Evolutionary conservation across 371 early-diverging fungal genomes (phyloP).

Genomic region (Mortierella sp.): DNA sequence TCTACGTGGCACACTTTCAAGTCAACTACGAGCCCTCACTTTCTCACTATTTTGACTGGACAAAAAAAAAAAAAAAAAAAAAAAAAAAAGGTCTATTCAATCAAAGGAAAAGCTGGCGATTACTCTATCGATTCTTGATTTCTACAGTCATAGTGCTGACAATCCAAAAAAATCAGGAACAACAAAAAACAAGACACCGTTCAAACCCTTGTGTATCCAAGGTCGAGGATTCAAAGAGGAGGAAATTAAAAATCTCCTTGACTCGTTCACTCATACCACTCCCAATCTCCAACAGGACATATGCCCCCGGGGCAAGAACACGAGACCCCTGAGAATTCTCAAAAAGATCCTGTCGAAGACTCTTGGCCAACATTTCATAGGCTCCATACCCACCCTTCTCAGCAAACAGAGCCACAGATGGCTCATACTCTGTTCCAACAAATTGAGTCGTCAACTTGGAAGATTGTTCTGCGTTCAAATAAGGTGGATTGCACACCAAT

Average conservation of each 20-base stretch:
- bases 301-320: conserved; percentile 54
- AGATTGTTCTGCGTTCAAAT: conserved; percentile 59
- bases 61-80: too few species aligned
- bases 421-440: conserved; percentile 66
- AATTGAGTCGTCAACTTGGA: conserved; percentile 48
- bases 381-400: conserved; percentile 73
- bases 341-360: conserved; percentile 43
- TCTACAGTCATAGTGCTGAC: too few species aligned
- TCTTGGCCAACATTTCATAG: conserved; percentile 62
- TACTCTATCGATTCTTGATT: too few species aligned
- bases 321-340: conserved; percentile 2
- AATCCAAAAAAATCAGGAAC: not conserved
- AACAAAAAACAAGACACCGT: conserved; percentile 68
- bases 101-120: too few species aligned
- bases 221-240: conserved; percentile 53
- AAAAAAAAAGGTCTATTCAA: too few species aligned
- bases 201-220: conserved; percentile 69
- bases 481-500: conserved; percentile 84
- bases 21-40: too few species aligned
- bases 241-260: conserved; percentile 62
- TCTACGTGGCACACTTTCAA: too few species aligned
- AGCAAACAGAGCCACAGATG: conserved; percentile 72
- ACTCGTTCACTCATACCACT: conserved; percentile 74
- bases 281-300: conserved; percentile 73
- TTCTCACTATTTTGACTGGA: too few species aligned